A percentile compares a stretch with the other conserved stretches of the same genome.
phyloP scores from a whole-genome alignment of 176 grass and related monocot species.

The Chrysopogon serrulatus region DNA sequence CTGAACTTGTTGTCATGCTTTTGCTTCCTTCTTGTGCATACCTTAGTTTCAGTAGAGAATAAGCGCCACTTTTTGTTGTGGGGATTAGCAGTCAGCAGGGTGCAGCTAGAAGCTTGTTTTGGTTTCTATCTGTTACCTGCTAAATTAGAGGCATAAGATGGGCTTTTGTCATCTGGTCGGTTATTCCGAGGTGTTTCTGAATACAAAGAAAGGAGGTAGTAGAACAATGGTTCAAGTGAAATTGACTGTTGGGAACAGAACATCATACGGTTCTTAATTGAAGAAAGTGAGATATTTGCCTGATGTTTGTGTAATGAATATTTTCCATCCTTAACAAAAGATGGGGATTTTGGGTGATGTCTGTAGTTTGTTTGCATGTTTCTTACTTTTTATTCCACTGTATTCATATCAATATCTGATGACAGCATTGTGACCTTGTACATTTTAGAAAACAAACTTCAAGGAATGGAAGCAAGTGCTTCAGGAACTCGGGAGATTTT shows the following conservation, averaged over 20 bases:
- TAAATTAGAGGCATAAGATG: neutral
- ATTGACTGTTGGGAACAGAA: neutral
- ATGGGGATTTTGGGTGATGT: neutral
- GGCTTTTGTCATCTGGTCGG: neutral
- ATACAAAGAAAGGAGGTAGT: neutral
- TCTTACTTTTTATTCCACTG: neutral
- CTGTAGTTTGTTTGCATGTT: neutral
- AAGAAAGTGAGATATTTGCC: neutral
- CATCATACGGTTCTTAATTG: neutral
- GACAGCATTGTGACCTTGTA: neutral
- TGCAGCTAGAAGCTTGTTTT: neutral
- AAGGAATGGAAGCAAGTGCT: conserved; percentile 97
- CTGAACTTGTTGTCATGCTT: neutral
- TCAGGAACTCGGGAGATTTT: conserved; percentile 80
- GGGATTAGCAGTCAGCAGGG: neutral
- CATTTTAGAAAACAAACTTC: conserved; percentile 73
- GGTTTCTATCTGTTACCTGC: neutral
- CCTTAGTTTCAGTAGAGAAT: neutral
- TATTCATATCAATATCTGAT: neutral
- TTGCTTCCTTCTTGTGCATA: neutral
- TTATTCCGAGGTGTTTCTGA: neutral
- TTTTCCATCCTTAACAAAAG: conserved; percentile 5
- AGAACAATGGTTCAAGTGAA: neutral
- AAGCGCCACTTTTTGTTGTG: neutral
- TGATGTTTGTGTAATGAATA: neutral